These are phyloP conservation scores for Trichoderma asperellum DNA, from an alignment of 2,329 filamentous ascomycete species.

Conservation along the genomic window DNA sequence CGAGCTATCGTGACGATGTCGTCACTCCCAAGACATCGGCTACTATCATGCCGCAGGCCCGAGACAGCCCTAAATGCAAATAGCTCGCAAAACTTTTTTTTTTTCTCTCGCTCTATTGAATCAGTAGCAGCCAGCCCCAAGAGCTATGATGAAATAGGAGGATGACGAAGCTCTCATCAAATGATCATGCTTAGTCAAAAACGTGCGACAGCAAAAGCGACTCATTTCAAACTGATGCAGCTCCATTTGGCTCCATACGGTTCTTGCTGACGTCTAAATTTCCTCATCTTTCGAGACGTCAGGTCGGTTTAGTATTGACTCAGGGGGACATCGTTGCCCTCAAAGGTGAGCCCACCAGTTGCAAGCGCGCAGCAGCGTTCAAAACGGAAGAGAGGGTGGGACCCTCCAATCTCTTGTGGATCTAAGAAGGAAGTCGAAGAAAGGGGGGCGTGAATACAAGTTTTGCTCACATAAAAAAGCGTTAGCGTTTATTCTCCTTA, in stretches of 20 bases:
- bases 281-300: background rate
- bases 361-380: conserved; percentile 17
- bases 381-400: conserved; percentile 22
- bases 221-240: background rate
- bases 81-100: background rate
- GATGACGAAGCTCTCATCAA: background rate
- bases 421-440: background rate
- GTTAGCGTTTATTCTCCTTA: background rate
- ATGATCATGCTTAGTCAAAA: background rate
- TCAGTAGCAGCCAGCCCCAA: background rate
- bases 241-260: background rate
- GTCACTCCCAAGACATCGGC: conserved; percentile 23
- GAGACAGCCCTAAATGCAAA: background rate
- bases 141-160: background rate
- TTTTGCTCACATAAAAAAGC: background rate
- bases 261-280: background rate
- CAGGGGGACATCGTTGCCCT: conserved; percentile 11
- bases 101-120: background rate
- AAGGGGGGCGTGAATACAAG: background rate
- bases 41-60: conserved; percentile 1
- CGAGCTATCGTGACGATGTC: conserved; percentile 5
- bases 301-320: conserved; percentile 12
- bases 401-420: conserved; percentile 7
- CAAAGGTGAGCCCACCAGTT: conserved; percentile 20
- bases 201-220: conserved; percentile 9